Evolutionary conservation across 2,329 filamentous ascomycete species (phyloP).

Genomic region (Tolypocladium capitatum): DNA sequence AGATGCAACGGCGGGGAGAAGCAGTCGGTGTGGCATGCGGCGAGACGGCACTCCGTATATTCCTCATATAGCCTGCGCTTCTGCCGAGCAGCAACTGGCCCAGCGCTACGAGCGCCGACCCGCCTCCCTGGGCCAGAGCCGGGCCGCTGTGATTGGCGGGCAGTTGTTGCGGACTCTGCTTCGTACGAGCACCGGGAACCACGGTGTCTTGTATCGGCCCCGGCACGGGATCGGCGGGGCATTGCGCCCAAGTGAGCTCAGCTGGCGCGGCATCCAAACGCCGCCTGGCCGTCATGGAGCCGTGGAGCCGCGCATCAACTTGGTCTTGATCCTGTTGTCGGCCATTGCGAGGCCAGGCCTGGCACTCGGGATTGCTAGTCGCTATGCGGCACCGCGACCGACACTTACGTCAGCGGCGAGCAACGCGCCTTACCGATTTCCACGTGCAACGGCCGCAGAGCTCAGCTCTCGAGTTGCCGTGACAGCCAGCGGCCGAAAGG

Average conservation of each 20-base stretch:
- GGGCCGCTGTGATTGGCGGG: not conserved
- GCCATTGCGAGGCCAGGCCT: no score
- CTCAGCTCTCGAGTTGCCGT: not conserved
- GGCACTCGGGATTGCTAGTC: not conserved
- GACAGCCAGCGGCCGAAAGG: not conserved
- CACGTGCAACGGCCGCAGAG: not conserved
- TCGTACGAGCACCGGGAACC: no score
- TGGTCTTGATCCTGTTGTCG: not conserved
- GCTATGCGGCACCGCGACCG: not conserved
- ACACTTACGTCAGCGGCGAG: not conserved
- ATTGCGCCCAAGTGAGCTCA: not conserved
- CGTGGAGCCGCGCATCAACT: no score
- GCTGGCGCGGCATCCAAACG: no score
- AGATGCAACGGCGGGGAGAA: not conserved
- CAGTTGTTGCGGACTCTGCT: no score
- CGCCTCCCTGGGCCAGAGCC: not conserved
- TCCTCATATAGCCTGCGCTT: no score
- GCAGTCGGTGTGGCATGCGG: not conserved
- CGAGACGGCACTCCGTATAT: not conserved
- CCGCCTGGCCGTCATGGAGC: no score
- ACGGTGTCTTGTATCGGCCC: no score
- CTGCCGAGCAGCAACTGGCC: no score
- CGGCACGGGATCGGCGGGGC: no score
- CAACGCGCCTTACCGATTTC: not conserved
- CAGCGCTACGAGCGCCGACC: no score